A percentile compares a stretch with the other conserved stretches of the same genome.
phyloP scores from a whole-genome alignment of 1,139 yeast species.

The Kazachstania sp. region DNA sequence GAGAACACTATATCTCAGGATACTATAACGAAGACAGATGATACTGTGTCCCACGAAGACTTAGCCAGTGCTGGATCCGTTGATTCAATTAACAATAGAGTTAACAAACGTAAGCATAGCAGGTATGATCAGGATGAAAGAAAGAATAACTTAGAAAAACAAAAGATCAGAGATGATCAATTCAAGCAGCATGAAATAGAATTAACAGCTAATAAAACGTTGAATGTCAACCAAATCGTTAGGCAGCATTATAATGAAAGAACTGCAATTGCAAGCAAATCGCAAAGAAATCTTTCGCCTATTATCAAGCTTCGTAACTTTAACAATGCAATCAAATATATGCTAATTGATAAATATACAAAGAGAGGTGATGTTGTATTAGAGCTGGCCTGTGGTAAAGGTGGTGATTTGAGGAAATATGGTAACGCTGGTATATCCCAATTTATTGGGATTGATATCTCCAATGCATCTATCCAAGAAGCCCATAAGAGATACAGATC shows the following conservation, averaged over 20 bases:
- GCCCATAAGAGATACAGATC: constrained; percentile 66
- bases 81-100: constrained; percentile 1
- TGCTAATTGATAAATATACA: constrained; percentile 65
- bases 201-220: constrained; percentile 25
- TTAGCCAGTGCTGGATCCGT: neutral
- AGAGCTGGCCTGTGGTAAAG: constrained; percentile 95
- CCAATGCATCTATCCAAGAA: constrained; percentile 79
- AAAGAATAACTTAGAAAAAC: constrained; percentile 21
- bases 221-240: constrained; percentile 48
- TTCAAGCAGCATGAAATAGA: constrained; percentile 29
- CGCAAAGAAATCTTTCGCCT: constrained; percentile 67
- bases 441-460: constrained; percentile 84
- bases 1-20: neutral
- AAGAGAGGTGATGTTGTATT: constrained; percentile 48
- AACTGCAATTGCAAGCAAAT: constrained; percentile 57
- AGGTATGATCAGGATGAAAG: constrained; percentile 28
- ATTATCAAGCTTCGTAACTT: constrained; percentile 80
- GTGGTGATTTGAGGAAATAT: constrained; percentile 93
- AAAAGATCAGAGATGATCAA: constrained; percentile 30
- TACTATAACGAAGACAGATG: neutral
- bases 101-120: constrained; percentile 25
- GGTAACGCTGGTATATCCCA: constrained; percentile 64
- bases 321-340: constrained; percentile 86
- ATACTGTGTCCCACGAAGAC: neutral
- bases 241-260: constrained; percentile 80